Evolutionary conservation across 2,329 filamentous ascomycete species (phyloP).

Genomic region (Cercospora zeae-maydis): DNA sequence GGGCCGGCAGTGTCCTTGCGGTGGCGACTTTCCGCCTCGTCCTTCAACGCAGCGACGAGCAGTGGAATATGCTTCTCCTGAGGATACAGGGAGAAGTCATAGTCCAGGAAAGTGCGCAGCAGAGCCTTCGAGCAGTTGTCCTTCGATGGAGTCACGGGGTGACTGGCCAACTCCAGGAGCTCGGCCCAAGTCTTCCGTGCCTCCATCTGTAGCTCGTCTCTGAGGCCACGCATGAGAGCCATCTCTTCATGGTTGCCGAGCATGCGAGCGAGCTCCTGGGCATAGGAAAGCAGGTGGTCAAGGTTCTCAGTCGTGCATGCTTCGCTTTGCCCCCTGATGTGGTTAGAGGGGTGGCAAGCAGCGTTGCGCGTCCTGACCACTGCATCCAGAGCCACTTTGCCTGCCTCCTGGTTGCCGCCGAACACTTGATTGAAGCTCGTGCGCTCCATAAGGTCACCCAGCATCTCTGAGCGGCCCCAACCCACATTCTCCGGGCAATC

Average conservation of each 20-base stretch:
- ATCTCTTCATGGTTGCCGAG: not conserved
- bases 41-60: not conserved
- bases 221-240: not conserved
- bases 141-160: not conserved
- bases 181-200: not conserved
- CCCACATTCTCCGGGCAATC: not conserved
- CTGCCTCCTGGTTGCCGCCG: not conserved
- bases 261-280: not conserved
- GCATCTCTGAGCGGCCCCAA: not conserved
- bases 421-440: not conserved
- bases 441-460: not conserved
- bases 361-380: not conserved
- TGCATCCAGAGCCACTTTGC: not conserved
- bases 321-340: not conserved
- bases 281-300: not conserved
- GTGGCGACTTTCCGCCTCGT: not conserved
- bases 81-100: not conserved
- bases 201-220: constrained; percentile 1
- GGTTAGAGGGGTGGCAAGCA: not conserved
- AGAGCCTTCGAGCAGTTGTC: not conserved
- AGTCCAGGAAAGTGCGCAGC: not conserved
- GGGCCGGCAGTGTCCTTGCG: not conserved
- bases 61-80: not conserved
- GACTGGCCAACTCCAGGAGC: not conserved
- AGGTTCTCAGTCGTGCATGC: not conserved